Base-by-base conservation (phyloP, 2,329 filamentous ascomycete genomes). In the Colletotrichum sp. region DNA sequence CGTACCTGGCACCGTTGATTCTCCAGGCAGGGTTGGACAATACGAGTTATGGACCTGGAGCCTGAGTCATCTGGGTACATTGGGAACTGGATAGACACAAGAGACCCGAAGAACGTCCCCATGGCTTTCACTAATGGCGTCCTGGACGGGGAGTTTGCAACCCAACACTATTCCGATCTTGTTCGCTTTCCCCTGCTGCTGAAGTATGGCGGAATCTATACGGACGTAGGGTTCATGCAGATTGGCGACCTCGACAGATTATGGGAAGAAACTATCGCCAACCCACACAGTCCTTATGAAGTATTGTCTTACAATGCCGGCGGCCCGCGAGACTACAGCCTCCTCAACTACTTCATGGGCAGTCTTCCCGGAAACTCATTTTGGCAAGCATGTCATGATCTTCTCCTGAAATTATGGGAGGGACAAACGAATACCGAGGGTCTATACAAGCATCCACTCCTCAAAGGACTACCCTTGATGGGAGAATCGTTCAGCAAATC, bases 141-240 rank as follows among this genome's bases (percentile, higher is more conserved):
- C 0, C 82, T 91, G 8, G 82, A 81, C 5, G 89, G 90, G 16
- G 80, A 80, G 11, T 90, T 89, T 78, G 86, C 84, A 0, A 80
- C 82, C 4, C 89, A 91, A 76, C 89, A 91, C 77, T 87, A 84
- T 0, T 90, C 89, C 0, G 90, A 92, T 73, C 86, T 92, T 2
- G 87, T 91, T 5, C 86, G 90, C 1, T 90, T 84, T 76, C 90
- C 90, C 4, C 81, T 91, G 15, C 80, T 92, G n/a, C 82, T 90
- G 13, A 84, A 81, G 69, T 89, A 91, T 75, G 90, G 90, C 61
- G 90, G 90, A 33, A 84, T 91, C 1, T 92, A 91, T 76, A 86
- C 88, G 1, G 90, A 91, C 76, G 89, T 89, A 0, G 89, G 90
- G 0, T 78, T 90, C 75, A 83, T 91, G 74, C 87, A 88, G 72